Evolutionary conservation across 1,284 basidiomycete genomes (phyloP), one percentile per base, ranked within the genome.

Genomic region (Ceratobasidium papillatum): DNA sequence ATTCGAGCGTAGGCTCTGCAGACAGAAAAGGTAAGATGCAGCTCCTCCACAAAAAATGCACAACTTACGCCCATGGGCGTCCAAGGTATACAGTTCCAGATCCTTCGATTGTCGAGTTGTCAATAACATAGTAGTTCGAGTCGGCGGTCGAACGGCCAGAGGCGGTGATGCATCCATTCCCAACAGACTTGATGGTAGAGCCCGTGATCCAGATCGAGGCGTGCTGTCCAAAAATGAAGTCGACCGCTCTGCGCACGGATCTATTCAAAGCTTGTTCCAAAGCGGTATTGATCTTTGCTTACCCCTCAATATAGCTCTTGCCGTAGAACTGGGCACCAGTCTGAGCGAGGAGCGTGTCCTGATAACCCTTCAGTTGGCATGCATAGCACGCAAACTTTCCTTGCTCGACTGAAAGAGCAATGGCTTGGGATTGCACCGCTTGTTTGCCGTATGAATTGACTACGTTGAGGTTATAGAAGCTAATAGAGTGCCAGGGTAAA

Each of bases 381-480:
- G 66, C 76, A 45, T 77, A 78, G 56, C 77, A 76, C 32, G 54
- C 77, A 66, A 77, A 77, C n/a, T 61, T 65, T 9, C 68, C 71
- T 34, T 68, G 56, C 41, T 77, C 52, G 32, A 78, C 77, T 36
- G 76, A 75, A 14, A 78, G 74, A 64, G 78, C 77, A 62, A 78
- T 78, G 22, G 75, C 78, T 56, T 77, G 77, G 14, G 76, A 64
- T 51, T 77, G 72, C 8, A n/a, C 54, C 25, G 32, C 68, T 9
- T 36, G 68, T 41, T 76, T 75, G 2, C 77, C 77, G 54, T 75
- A 78, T 3, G 77, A 71, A 38, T 78, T 77, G 41, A 54, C 74
- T 32, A 78, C 76, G 69, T 78, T 77, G 17, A 78, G 41, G 64
- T 78, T 78, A 68, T 77, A 78, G 34, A 76, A 61, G n/a, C 68